Percentiles rank a stretch among this genome's conserved stretches.
Evolutionary conservation across 108 stramenopile genomes (phyloP).

Genomic region (Cyclotella atomus): DNA sequence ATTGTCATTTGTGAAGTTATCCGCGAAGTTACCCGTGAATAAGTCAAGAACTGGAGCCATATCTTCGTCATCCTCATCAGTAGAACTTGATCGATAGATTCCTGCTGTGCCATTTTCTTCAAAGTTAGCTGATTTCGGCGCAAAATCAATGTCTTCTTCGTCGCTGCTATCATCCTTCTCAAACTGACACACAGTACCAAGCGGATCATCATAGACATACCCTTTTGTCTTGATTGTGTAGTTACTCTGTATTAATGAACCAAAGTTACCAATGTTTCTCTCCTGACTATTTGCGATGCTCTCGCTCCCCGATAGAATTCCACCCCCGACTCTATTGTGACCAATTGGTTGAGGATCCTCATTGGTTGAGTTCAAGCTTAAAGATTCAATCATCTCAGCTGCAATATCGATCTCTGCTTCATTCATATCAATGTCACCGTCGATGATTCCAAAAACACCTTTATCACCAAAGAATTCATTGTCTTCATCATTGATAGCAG

Average conservation of each 20-base stretch:
- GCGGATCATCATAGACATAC: conserved; percentile 80
- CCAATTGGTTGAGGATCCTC: conserved; percentile 28
- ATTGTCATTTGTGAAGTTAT: background rate
- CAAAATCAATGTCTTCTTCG: conserved; percentile 24
- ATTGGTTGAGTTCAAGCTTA: conserved; percentile 47
- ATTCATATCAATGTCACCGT: conserved; percentile 81
- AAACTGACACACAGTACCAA: conserved; percentile 53
- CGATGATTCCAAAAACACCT: conserved; percentile 45
- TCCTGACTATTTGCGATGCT: background rate
- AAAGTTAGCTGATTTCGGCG: conserved; percentile 7
- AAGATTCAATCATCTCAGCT: conserved; percentile 86
- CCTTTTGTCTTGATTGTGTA: background rate
- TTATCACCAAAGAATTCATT: conserved; percentile 54
- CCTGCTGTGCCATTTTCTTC: background rate
- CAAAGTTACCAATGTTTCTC: conserved; percentile 19
- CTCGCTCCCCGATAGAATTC: conserved; percentile 1
- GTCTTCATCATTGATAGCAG: conserved; percentile 58
- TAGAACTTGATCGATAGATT: background rate
- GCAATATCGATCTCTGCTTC: conserved; percentile 91
- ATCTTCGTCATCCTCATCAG: conserved; percentile 18
- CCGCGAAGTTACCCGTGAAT: conserved; percentile 78
- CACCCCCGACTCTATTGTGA: conserved; percentile 36
- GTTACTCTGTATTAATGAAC: conserved; percentile 9
- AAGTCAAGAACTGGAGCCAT: conserved; percentile 72
- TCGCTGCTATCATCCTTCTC: conserved; percentile 21